Evolutionary conservation across 805 yeast species (phyloP).

Genomic region (Wickerhamiella parazyma): DNA sequence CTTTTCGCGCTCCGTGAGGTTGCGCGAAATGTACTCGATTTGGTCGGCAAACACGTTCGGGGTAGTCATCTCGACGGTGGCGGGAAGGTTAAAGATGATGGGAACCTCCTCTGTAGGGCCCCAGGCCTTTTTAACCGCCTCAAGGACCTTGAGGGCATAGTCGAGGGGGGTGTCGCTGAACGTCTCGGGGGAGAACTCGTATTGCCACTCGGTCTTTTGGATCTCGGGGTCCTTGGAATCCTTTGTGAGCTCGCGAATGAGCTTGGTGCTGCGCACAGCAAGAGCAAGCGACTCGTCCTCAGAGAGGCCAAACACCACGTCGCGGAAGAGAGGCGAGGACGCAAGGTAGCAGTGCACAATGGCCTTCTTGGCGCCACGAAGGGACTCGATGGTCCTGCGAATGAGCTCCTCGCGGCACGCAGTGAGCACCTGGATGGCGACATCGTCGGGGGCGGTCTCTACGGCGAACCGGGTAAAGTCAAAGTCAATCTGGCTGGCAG

Average conservation of each 20-base stretch:
- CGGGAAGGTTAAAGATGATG: slow-evolving; percentile 69
- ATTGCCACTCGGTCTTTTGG: slow-evolving; percentile 49
- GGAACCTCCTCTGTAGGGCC: slow-evolving; percentile 49
- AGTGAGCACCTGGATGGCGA: slow-evolving; percentile 58
- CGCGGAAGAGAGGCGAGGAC: slow-evolving; percentile 59
- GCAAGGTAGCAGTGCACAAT: slow-evolving; percentile 67
- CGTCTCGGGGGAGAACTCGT: slow-evolving; percentile 71
- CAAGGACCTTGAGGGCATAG: slow-evolving; percentile 51
- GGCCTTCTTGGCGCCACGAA: slow-evolving; percentile 63
- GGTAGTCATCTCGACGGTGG: slow-evolving; percentile 70
- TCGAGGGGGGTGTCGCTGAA: slow-evolving; percentile 59
- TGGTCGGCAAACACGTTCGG: slow-evolving; percentile 80
- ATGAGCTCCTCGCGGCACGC: slow-evolving; percentile 68
- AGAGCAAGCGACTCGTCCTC: slow-evolving; percentile 43
- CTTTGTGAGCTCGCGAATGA: slow-evolving; percentile 54
- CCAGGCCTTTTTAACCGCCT: slow-evolving; percentile 68
- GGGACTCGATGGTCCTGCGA: slow-evolving; percentile 54
- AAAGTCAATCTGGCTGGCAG: slow-evolving; percentile 68
- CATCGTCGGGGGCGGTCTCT: slow-evolving; percentile 62
- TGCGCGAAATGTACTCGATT: slow-evolving; percentile 55
- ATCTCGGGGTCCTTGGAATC: slow-evolving; percentile 29
- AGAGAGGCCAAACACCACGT: slow-evolving; percentile 50
- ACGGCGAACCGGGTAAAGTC: slow-evolving; percentile 69
- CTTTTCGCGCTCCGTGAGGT: slow-evolving; percentile 51
- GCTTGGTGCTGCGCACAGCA: slow-evolving; percentile 49